phyloP scores from a whole-genome alignment of 1,284 basidiomycete genomes.

The Anthracocystis walkeri region DNA sequence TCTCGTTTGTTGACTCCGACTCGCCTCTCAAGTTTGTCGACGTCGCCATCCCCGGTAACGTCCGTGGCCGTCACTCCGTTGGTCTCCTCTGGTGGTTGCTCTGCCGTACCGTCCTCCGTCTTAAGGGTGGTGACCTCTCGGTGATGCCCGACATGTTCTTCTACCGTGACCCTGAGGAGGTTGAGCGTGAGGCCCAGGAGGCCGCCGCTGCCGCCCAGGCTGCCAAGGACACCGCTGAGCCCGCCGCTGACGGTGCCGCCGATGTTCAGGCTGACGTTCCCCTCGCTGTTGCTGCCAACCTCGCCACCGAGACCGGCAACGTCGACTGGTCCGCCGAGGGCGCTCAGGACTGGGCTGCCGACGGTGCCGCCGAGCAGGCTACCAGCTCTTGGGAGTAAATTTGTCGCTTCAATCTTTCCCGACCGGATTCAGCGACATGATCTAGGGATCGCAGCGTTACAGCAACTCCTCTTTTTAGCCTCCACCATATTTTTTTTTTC shows the following conservation, averaged over 20 bases:
- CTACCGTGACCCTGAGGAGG: conserved; percentile 99
- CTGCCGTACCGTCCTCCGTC: conserved; percentile 94
- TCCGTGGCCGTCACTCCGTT: conserved; percentile 96
- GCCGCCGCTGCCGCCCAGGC: conserved; percentile 73
- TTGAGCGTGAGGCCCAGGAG: conserved; percentile 95
- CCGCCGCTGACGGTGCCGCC: conserved; percentile 73
- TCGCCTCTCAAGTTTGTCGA: conserved; percentile 97
- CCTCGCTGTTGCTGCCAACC: conserved; percentile 56
- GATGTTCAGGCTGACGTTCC: conserved; percentile 75
- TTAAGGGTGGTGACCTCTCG: conserved; percentile 94
- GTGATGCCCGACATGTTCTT: conserved; percentile 99
- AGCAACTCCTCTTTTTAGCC: neutral
- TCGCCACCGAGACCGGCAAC: conserved; percentile 69
- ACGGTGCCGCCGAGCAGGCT: conserved; percentile 53
- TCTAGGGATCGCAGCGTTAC: neutral
- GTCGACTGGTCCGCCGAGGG: conserved; percentile 83
- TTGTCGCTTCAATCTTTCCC: neutral
- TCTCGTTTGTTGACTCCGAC: conserved; percentile 98
- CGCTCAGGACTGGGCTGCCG: conserved; percentile 70
- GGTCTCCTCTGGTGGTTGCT: conserved; percentile 99
- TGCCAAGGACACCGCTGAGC: conserved; percentile 60
- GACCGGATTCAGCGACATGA: conserved; percentile 1
- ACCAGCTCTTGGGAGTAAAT: conserved; percentile 55
- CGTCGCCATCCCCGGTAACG: conserved; percentile 98
- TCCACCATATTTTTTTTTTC: neutral